Evolutionary conservation across 768 basidiomycete species (phyloP), one percentile per base, ranked within the genome.

Genomic region (Tephrocybe sp.): DNA sequence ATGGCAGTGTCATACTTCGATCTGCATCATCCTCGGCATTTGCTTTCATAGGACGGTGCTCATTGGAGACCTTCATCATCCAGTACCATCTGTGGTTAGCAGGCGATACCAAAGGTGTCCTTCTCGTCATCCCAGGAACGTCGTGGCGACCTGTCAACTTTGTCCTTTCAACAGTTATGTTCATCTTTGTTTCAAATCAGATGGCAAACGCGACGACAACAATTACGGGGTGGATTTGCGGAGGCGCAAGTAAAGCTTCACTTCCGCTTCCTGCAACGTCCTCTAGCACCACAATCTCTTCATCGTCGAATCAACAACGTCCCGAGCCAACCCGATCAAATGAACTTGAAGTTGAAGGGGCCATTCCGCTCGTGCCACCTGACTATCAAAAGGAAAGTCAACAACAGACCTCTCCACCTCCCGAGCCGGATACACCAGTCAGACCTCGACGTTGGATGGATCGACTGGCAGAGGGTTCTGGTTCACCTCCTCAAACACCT

Each of bases 31-130:
- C 84, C 10, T 73, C 70, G 12, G 66, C 80, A 23, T 94, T 93
- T 69, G 82, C 82, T 21, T 91, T 89, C 68, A 75, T 94, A 44
- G 93, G 93, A 33, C 82, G 74, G 62, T 93, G 90, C 67, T 94
- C 91, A 4, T 76, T 95, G 46, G 93, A 97, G 68, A 87, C 91
- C 0, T 97, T 94, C 65, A 87, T 94, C 61, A 79, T 94, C 50
- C 92, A 95, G 62, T 94, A 84, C 64, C 91, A 91, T 59, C 69
- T 90, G 37, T 93, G 89, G 89, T 73, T 93, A 27, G 91, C 88
- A 0, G 88, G 77, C 3, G 90, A 93, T 59, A 90, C 86, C 25
- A 88, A 88, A 64, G 87, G 88, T 15, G 74, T 94, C 50, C 75
- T 95, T 19, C 67, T 92, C 41, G 77, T 94, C 42, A 70, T 94